Evolutionary conservation across 2,329 filamentous ascomycete genomes (phyloP).

Genomic region (Purpureocillium takamizusanense): DNA sequence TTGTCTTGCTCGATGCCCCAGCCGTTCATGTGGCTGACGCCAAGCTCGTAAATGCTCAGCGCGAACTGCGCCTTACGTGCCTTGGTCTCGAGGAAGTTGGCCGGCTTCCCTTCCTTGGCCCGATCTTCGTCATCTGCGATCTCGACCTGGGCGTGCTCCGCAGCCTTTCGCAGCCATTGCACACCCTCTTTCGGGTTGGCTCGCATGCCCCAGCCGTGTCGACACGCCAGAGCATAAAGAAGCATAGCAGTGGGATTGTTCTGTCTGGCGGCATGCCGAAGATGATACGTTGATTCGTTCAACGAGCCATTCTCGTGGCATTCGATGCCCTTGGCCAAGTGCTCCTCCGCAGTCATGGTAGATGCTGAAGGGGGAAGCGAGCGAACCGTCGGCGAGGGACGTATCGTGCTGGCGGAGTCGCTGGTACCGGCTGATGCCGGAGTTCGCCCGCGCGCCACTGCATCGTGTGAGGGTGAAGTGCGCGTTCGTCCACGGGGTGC

Average conservation of each 20-base stretch:
- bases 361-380: conserved; percentile 46
- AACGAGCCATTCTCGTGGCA: conserved; percentile 81
- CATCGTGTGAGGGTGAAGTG: conserved; percentile 28
- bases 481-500: conserved; percentile 34
- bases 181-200: conserved; percentile 85
- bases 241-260: conserved; percentile 92
- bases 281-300: conserved; percentile 92
- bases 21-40: conserved; percentile 94
- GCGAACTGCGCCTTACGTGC: conserved; percentile 89
- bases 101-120: conserved; percentile 50
- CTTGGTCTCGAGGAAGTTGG: conserved; percentile 63
- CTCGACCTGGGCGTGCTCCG: conserved; percentile 73
- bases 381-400: conserved; percentile 27
- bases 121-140: conserved; percentile 73
- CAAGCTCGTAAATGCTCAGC: conserved; percentile 89
- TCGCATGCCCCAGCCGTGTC: conserved; percentile 97
- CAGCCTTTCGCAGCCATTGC: conserved; percentile 84
- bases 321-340: conserved; percentile 81
- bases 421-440: conserved; percentile 40
- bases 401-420: conserved; percentile 46
- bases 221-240: conserved; percentile 85
- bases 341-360: conserved; percentile 76
- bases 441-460: conserved; percentile 28
- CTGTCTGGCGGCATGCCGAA: conserved; percentile 78
- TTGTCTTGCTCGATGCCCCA: conserved; percentile 97